Percentiles rank a stretch among this genome's conserved stretches.
Conservation (phyloP, 108 stramenopile genomes). For the Stephanodiscus minutulus region DNA sequence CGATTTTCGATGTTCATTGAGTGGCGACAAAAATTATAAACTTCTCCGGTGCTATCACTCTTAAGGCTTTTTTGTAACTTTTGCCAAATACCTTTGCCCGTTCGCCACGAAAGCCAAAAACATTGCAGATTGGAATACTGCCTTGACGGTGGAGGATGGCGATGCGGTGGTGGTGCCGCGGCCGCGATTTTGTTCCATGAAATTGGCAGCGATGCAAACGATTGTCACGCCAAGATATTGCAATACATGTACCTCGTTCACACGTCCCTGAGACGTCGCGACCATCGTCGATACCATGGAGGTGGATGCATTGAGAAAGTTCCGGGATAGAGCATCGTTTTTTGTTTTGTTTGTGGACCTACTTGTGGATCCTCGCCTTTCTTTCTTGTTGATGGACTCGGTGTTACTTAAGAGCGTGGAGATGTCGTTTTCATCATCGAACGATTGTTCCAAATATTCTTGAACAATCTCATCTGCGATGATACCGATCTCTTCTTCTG, state of each 20-base stretch:
- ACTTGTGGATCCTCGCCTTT: slow-evolving; percentile 1
- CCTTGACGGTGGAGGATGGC: slow-evolving; percentile 10
- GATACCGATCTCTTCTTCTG: background rate
- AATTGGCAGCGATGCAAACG: slow-evolving; percentile 52
- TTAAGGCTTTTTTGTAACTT: slow-evolving; percentile 31
- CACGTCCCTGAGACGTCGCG: slow-evolving; percentile 43
- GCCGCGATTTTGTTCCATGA: slow-evolving; percentile 26
- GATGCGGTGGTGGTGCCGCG: background rate
- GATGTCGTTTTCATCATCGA: background rate
- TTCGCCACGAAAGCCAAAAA: slow-evolving; percentile 52
- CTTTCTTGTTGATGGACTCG: slow-evolving; percentile 11
- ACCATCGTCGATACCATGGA: slow-evolving; percentile 50
- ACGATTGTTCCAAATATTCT: background rate
- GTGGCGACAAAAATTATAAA: no score
- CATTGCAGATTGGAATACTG: slow-evolving; percentile 46
- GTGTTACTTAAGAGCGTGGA: slow-evolving; percentile 8
- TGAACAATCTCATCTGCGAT: background rate
- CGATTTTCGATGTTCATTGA: no score
- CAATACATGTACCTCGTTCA: slow-evolving; percentile 47
- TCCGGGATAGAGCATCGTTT: slow-evolving; percentile 27
- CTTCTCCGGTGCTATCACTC: background rate
- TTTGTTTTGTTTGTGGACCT: slow-evolving; percentile 6
- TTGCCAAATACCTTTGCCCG: slow-evolving; percentile 47
- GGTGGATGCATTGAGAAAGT: slow-evolving; percentile 45
- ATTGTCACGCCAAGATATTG: slow-evolving; percentile 49